Evolutionary conservation across 2,329 filamentous ascomycete species (phyloP), one percentile per base, ranked within the genome.

Genomic region (Colletotrichum noveboracense): DNA sequence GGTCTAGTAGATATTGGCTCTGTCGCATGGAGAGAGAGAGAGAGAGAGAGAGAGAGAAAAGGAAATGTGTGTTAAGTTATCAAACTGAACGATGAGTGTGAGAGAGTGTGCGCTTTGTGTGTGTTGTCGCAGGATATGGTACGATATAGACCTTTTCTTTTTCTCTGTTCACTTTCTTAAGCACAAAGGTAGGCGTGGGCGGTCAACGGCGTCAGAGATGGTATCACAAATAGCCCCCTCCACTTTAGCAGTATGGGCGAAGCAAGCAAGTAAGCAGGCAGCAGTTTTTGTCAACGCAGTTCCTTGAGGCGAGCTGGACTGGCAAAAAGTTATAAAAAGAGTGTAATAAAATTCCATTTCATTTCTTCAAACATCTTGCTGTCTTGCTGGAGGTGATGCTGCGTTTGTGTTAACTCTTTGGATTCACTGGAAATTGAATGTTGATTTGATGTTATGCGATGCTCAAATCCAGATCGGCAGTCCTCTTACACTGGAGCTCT

Each of bases 131-230:
- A 14, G 74, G 70, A 65, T 36, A 56, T 30, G 58, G 58, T 67
- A 76, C 74, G 74, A 73, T 65, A 76, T 69, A 76, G 70, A 76
- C 32, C 52, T 16, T 32, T 36, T 16, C 14, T 36, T 52, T 21
- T 56, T 18, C 13, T 32, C 32, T 32, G 10, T 61, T 28, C 28
- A 30, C 18, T 26, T 32, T 21, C 4, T 56, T 56, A 8, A 55
- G 52, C 21, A 67, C n/a, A 52, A 28, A 14, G 34, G 7, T 28
- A n/a, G 58, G 32, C 21, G 10, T 58, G 67, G 5, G 16, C 52
- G 66, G 56, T 58, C n/a, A 26, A 36, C 12, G 67, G 67, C 55
- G 67, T 28, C 64, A 36, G 60, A 65, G 68, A 71, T 16, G 68
- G 66, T 32, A 58, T 21, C 58, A 21, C 58, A 32, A 21, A 52